Evolutionary conservation across 306 rosid genomes (phyloP).

Genomic region (Castanea sativa): DNA sequence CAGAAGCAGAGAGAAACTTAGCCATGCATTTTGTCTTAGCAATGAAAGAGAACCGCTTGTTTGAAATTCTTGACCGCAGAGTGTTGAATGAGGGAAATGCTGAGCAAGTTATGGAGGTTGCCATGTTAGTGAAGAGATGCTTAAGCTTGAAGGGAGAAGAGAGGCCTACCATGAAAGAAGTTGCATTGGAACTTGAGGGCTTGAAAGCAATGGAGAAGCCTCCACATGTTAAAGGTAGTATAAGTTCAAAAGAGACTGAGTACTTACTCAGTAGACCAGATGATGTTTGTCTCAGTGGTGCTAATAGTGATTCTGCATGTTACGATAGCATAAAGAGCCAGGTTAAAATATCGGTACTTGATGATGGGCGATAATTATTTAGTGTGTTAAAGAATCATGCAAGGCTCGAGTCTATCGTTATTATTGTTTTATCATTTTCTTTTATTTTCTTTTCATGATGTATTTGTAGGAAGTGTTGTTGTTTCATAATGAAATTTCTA

Average conservation of each 20-base stretch:
- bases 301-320: too few relatives aligned
- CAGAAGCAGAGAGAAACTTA: conserved; percentile 17
- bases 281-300: too few relatives aligned
- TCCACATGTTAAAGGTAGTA: not conserved
- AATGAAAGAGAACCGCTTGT: conserved; percentile 16
- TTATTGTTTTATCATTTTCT: too few relatives aligned
- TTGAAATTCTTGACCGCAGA: conserved; percentile 23
- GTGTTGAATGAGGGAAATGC: conserved; percentile 13
- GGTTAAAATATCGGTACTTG: too few relatives aligned
- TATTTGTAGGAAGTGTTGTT: too few relatives aligned
- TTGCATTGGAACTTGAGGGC: not conserved
- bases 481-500: too few relatives aligned
- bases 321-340: too few relatives aligned
- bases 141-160: conserved; percentile 37
- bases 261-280: too few relatives aligned
- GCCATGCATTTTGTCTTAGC: conserved; percentile 21
- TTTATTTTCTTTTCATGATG: too few relatives aligned
- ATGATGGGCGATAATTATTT: too few relatives aligned
- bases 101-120: conserved; percentile 22
- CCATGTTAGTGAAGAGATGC: conserved; percentile 24
- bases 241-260: not conserved
- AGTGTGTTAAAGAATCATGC: too few relatives aligned
- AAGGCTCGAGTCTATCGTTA: too few relatives aligned
- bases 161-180: conserved; percentile 28
- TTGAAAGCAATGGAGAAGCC: not conserved